These are phyloP conservation scores for Lactarius evosmus DNA, from an alignment of 768 basidiomycete species.

Conservation along the genomic window DNA sequence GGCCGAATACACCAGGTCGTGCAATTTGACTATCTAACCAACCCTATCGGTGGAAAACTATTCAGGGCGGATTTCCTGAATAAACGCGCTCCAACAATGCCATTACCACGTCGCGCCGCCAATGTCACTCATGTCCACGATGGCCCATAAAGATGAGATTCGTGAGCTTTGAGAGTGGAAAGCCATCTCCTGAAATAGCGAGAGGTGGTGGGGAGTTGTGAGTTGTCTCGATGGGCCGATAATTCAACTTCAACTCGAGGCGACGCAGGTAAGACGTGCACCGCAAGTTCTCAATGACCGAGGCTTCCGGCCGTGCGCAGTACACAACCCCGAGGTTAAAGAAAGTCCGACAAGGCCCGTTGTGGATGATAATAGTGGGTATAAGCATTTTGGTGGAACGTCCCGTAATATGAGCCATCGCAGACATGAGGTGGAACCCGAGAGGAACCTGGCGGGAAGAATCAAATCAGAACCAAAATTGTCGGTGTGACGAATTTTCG, in stretches of 20 bases:
- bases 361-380: neutral
- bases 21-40: too few relatives aligned
- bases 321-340: neutral
- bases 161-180: neutral
- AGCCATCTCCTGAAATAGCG: too few relatives aligned
- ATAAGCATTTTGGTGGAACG: neutral
- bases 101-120: too few relatives aligned
- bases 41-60: too few relatives aligned
- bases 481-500: neutral
- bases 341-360: neutral
- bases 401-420: neutral
- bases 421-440: neutral
- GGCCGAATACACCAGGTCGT: too few relatives aligned
- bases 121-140: too few relatives aligned
- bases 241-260: neutral
- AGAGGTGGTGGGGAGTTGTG: too few relatives aligned
- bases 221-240: too few relatives aligned
- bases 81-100: too few relatives aligned
- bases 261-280: neutral
- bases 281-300: neutral
- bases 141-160: neutral
- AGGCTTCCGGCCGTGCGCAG: too few relatives aligned
- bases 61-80: too few relatives aligned
- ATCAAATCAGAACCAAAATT: accelerated
- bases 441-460: neutral